Evolutionary conservation across 2,329 filamentous ascomycete species (phyloP), one percentile per base, ranked within the genome.

Genomic region (Sclerotinia minor): DNA sequence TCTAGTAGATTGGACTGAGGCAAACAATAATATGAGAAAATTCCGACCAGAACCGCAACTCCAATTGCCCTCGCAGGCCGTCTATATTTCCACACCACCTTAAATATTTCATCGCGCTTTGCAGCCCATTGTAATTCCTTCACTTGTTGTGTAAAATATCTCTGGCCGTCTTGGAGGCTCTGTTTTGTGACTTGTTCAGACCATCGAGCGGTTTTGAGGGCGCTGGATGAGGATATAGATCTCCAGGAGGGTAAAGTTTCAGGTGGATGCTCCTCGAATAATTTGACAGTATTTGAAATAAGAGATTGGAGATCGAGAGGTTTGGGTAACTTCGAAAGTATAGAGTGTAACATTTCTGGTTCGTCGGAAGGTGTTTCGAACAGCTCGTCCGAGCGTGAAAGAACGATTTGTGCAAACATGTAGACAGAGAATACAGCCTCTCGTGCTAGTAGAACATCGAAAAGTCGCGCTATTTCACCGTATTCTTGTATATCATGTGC

Each of bases 401-500:
- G 83, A 53, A 97, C 88, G 70, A 97, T 94, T 76, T 92, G 90
- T 1, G 93, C 92, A 79, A 97, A 98, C 66, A 98, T 84, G 78
- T 99, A 99, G 64, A 98, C 85, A 24, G 89, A 89, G 75, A 97
- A 92, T 50, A 91, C 90, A n/a, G 94, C 92, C 78, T 96, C 92
- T 60, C 87, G 87, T 3, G 94, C 92, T 6, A 99, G 83, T 59
- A 99, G 85, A 66, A 94, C 94, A 80, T 99, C 95, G 78, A 97
- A 99, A 1, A 99, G 82, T 32, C 95, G 87, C 45, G 93, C 87
- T 75, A 99, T 98, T 72, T 94, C 91, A 71, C 87, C 86, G 77
- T 97, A 97, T 53, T 90, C 88, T 78, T 95, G 89, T 70, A 99
- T 93, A 77, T 98, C 94, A 79, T 99, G 95, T 24, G 95, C 93